phyloP scores from a whole-genome alignment of 2,329 filamentous ascomycete genomes.

The Pseudofabraea citricarpa region DNA sequence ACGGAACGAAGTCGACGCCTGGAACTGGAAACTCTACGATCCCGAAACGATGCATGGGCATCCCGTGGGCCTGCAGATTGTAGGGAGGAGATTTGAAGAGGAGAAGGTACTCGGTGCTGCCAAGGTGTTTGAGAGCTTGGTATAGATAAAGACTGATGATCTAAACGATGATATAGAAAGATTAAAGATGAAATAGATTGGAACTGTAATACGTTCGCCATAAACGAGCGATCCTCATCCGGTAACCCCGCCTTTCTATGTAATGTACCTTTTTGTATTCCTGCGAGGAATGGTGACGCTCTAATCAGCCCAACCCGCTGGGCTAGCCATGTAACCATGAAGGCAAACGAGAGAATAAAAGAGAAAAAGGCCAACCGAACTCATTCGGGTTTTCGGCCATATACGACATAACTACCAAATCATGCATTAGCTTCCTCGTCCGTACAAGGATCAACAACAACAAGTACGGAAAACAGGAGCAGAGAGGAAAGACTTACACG shows the following conservation, averaged over 20 bases:
- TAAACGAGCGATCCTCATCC: too few species aligned
- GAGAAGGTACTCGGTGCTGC: slow-evolving; percentile 47
- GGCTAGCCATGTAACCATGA: too few species aligned
- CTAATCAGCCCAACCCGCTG: too few species aligned
- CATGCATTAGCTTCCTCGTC: not conserved
- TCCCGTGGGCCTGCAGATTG: slow-evolving; percentile 48
- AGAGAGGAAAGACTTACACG: not conserved
- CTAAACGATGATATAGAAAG: too few species aligned
- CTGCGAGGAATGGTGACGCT: too few species aligned
- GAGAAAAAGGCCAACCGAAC: too few species aligned
- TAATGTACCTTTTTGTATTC: too few species aligned
- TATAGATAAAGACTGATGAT: too few species aligned
- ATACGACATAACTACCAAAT: not conserved
- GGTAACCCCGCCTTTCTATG: too few species aligned
- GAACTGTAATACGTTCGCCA: too few species aligned
- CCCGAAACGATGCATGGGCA: slow-evolving; percentile 34
- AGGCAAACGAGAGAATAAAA: too few species aligned
- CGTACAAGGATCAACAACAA: not conserved
- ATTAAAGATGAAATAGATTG: too few species aligned
- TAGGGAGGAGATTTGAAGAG: slow-evolving; percentile 47
- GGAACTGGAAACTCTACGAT: slow-evolving; percentile 46
- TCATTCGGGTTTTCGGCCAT: not conserved
- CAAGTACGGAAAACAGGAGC: not conserved
- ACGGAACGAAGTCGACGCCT: slow-evolving; percentile 45
- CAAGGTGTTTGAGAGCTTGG: slow-evolving; percentile 10